Percentiles rank a stretch among this genome's conserved stretches.
Evolutionary conservation across 2,329 filamentous ascomycete genomes (phyloP).

Genomic region (Emergomyces orientalis): DNA sequence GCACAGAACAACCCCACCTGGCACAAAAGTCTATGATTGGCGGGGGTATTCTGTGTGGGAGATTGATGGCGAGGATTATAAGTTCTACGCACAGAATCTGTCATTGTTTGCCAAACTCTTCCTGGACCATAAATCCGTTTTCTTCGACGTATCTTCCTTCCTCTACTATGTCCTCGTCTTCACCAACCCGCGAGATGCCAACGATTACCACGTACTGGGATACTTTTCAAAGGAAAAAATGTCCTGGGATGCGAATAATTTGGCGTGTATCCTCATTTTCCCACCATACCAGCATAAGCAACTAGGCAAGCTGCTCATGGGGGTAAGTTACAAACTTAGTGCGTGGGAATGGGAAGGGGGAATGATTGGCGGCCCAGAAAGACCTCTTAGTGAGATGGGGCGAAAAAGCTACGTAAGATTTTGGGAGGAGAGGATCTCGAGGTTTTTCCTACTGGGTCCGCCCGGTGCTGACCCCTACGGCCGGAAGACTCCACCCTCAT

Average conservation of each 20-base stretch:
- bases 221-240: constrained; percentile 99
- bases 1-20: constrained; percentile 49
- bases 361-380: constrained; percentile 83
- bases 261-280: constrained; percentile 92
- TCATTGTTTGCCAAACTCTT: constrained; percentile 96
- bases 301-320: constrained; percentile 81
- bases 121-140: constrained; percentile 95
- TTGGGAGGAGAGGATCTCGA: constrained; percentile 75
- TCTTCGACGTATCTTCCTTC: constrained; percentile 91
- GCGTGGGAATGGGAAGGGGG: constrained; percentile 56
- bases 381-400: constrained; percentile 80
- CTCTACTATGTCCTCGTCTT: constrained; percentile 89
- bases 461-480: constrained; percentile 22
- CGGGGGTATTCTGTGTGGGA: constrained; percentile 83
- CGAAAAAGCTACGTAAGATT: constrained; percentile 72
- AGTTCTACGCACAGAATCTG: constrained; percentile 88
- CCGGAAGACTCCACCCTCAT: neutral
- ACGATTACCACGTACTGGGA: constrained; percentile 59
- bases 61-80: constrained; percentile 79
- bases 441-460: constrained; percentile 46
- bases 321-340: constrained; percentile 85
- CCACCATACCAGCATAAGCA: constrained; percentile 91
- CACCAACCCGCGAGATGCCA: constrained; percentile 43
- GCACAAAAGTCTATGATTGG: constrained; percentile 65
- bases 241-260: constrained; percentile 97